Conservation (phyloP, 2,329 filamentous ascomycete species). For the Aureobasidium sp. region DNA sequence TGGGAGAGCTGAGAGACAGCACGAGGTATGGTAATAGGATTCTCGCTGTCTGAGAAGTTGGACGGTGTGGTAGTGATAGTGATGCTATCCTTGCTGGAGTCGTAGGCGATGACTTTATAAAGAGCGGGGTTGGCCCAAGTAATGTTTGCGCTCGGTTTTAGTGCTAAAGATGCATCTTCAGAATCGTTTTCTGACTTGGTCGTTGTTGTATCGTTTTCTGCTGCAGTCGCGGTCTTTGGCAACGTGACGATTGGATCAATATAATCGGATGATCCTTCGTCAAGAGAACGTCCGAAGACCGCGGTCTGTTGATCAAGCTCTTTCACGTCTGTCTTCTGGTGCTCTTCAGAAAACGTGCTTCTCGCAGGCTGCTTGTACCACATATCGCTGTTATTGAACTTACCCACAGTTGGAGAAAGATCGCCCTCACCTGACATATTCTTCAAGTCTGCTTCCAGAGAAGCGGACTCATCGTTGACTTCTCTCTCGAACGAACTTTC, state of each 20-base stretch:
- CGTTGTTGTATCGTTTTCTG: neutral
- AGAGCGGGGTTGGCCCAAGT: conserved; percentile 28
- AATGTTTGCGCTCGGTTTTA: neutral
- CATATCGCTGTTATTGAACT: conserved; percentile 25
- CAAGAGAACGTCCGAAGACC: neutral
- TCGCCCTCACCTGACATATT: conserved; percentile 27
- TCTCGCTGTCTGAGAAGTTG: conserved; percentile 43
- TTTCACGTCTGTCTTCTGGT: conserved; percentile 14
- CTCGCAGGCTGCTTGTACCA: conserved; percentile 29
- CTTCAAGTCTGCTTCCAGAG: conserved; percentile 9
- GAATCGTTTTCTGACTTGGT: neutral
- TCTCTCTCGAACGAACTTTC: conserved; percentile 42
- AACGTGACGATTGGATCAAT: neutral
- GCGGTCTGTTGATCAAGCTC: neutral
- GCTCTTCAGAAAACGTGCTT: conserved; percentile 13
- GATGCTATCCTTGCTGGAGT: conserved; percentile 49
- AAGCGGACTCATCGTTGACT: conserved; percentile 18
- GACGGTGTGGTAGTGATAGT: conserved; percentile 49
- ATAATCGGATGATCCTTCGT: neutral
- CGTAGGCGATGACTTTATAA: conserved; percentile 61
- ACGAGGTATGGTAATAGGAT: conserved; percentile 49
- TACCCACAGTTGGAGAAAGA: conserved; percentile 26
- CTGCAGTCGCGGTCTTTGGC: neutral
- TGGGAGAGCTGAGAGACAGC: conserved; percentile 52
- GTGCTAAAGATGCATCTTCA: neutral